Evolutionary conservation across 495 filamentous ascomycete species (phyloP).

Genomic region (Oleoguttula mirabilis): DNA sequence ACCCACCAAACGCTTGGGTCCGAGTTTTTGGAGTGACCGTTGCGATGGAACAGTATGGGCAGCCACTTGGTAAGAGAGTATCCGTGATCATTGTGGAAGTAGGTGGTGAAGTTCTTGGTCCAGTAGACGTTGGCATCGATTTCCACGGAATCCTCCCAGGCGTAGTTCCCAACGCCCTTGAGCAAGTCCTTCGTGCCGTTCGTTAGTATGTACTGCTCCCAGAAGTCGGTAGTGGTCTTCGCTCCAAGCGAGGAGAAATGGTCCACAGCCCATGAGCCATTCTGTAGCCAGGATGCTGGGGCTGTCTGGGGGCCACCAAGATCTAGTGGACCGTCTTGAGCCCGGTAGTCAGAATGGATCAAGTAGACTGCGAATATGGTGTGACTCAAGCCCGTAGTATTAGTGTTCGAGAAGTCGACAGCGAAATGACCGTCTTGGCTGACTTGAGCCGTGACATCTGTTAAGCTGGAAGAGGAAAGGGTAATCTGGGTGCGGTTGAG

Average conservation of each 20-base stretch:
- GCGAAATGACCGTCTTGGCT: neutral
- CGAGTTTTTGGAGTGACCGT: no score
- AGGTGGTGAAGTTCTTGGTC: constrained; percentile 2
- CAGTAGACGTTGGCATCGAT: constrained; percentile 7
- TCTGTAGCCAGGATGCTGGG: constrained; percentile 26
- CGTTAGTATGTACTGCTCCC: constrained; percentile 35
- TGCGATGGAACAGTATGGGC: constrained; percentile 30
- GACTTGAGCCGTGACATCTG: constrained; percentile 13
- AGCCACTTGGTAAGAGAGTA: constrained; percentile 26
- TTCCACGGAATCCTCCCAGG: constrained; percentile 38
- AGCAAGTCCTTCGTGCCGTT: constrained; percentile 28
- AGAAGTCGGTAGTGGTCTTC: constrained; percentile 33
- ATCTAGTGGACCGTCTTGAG: constrained; percentile 2
- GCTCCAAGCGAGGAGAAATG: constrained; percentile 38
- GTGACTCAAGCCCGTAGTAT: constrained; percentile 8
- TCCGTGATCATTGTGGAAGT: neutral
- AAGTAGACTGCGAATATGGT: constrained; percentile 13
- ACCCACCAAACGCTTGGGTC: no score
- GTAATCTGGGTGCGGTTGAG: constrained; percentile 1
- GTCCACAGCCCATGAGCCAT: constrained; percentile 40
- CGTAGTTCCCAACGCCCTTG: constrained; percentile 22
- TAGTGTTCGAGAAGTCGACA: neutral
- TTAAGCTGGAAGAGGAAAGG: constrained; percentile 1
- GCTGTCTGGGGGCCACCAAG: constrained; percentile 6
- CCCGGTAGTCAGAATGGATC: constrained; percentile 2